Base-by-base conservation (phyloP, 2,329 filamentous ascomycete genomes). In the Exophiala aquamarina region DNA sequence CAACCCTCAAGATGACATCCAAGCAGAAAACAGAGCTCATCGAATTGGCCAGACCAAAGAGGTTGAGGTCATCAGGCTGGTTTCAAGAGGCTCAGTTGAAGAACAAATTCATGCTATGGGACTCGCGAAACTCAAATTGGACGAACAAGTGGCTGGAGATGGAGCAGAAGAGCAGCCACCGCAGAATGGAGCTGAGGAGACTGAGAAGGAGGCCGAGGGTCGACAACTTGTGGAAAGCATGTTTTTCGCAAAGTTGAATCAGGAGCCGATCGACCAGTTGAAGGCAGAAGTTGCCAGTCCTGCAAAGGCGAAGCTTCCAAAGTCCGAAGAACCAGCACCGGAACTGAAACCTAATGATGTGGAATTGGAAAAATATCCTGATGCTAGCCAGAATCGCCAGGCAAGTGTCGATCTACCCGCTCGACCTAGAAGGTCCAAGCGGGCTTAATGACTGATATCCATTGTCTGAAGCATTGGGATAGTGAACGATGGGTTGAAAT, bases 1-100 rank as follows among this genome's bases (percentile, higher is more conserved):
- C 71, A 98, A 98, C 60, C 93, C 93, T 0, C 93, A 98, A 64
- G 92, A 97, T 59, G 93, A 98, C 63, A 84, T 95, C n/a, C 93
- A 98, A 66, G 93, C 93, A 0, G 93, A 97, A 73, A 97, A 98
- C 66, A 84, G 93, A 14, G 93, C 93, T 0, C 93, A 98, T 69
- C 86, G 93, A 11, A 88, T 98, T 7, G 93, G 93, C 0, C 93
- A 98, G 72, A 91, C 81, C 21, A 77, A 88, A 13, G 86, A 92
- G 28, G 93, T 98, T 1, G 92, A 98, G 64, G 87, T 98, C 32
- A 83, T 95, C 32, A 78, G 90, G 21, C 77, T 98, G 1, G 86
- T 98, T 44, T 87, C 87, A 0, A 79, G 77, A 47, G 81, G 78
- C 47, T 95, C 92, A 0, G 88, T 98, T 20, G 93, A 98, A 67